Evolutionary conservation across 2,329 filamentous ascomycete species (phyloP).

Genomic region (Atkinsonella hypoxylon): DNA sequence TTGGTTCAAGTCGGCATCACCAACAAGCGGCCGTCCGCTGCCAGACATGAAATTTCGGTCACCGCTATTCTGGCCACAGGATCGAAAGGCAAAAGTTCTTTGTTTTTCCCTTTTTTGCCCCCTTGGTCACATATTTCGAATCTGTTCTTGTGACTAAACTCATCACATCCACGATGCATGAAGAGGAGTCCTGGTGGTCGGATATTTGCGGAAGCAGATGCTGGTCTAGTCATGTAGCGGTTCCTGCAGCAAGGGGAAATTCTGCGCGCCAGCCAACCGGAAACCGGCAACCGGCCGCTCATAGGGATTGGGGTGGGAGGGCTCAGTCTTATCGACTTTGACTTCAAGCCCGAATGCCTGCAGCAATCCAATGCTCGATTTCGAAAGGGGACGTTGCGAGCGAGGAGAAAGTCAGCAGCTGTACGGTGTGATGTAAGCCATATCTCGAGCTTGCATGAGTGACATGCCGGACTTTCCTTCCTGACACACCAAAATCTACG

Average conservation of each 20-base stretch:
- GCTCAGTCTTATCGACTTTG: neutral
- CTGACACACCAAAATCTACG: neutral
- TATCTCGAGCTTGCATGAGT: neutral
- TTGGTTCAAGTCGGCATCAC: neutral
- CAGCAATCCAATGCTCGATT: no score
- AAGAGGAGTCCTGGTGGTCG: neutral
- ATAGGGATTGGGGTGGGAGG: neutral
- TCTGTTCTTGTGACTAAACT: neutral
- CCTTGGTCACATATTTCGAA: neutral
- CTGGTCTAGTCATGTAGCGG: neutral
- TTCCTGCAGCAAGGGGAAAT: constrained; percentile 5
- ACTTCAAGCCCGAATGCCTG: neutral
- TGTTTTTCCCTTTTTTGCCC: no score
- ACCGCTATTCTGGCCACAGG: neutral
- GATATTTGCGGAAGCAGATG: constrained; percentile 5
- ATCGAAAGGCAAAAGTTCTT: neutral
- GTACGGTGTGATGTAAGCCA: neutral
- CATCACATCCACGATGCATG: no score
- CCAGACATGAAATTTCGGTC: neutral
- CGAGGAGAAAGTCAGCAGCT: no score
- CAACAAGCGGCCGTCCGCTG: neutral
- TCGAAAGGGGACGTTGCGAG: no score
- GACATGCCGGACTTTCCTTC: neutral
- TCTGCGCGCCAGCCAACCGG: constrained; percentile 5
- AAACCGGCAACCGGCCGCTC: neutral